Evolutionary conservation across 2,329 filamentous ascomycete species (phyloP).

Genomic region (Penicillium corylophilum): DNA sequence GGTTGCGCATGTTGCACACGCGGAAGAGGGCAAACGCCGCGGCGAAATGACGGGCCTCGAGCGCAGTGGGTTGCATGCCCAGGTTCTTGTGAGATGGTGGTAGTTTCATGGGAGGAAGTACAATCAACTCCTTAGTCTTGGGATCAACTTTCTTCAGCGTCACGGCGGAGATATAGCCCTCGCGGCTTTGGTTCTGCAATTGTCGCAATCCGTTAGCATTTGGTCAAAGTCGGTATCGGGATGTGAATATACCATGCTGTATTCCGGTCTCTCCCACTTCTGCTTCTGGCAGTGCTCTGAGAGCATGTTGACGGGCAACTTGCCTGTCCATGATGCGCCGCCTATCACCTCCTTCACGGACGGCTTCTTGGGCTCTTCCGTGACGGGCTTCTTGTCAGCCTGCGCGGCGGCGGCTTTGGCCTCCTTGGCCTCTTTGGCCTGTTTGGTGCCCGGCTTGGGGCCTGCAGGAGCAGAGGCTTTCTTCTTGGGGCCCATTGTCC

Average conservation of each 20-base stretch:
- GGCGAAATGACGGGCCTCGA: constrained; percentile 91
- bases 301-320: constrained; percentile 88
- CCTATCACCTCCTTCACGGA: constrained; percentile 77
- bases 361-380: constrained; percentile 57
- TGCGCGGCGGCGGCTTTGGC: constrained; percentile 38
- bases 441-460: constrained; percentile 42
- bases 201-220: constrained; percentile 16
- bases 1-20: constrained; percentile 92
- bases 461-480: constrained; percentile 40
- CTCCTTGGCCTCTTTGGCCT: constrained; percentile 43
- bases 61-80: constrained; percentile 71
- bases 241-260: constrained; percentile 63
- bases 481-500: constrained; percentile 44
- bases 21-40: constrained; percentile 89
- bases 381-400: constrained; percentile 31
- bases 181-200: constrained; percentile 61
- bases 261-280: constrained; percentile 92
- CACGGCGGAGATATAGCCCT: constrained; percentile 77
- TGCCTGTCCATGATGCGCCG: constrained; percentile 94
- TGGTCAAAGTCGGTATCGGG: neutral
- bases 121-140: constrained; percentile 77
- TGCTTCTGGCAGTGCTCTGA: constrained; percentile 95
- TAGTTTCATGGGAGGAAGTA: constrained; percentile 77
- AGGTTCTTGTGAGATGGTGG: constrained; percentile 74
- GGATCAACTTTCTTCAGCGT: constrained; percentile 70